Evolutionary conservation across 352 stramenopile species (phyloP).

Genomic region (Globisporangium nagaii): DNA sequence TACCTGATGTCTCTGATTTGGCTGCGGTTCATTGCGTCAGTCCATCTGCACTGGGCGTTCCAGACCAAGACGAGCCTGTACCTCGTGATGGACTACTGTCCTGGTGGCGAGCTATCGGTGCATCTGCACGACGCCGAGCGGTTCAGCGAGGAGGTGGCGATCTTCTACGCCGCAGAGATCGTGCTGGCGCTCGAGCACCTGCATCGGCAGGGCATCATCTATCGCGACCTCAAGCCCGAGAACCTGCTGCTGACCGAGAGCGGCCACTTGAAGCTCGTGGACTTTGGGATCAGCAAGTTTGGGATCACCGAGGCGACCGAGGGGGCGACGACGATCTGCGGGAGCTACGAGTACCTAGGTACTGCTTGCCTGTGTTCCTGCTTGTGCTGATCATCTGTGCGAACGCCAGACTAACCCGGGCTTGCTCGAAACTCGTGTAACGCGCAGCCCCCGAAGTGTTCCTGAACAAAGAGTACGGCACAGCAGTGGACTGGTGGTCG

Average conservation of each 20-base stretch:
- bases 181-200: slow-evolving; percentile 74
- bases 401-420: no score
- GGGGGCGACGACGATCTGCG: slow-evolving; percentile 61
- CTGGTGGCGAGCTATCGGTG: slow-evolving; percentile 58
- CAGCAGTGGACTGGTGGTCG: slow-evolving; percentile 77
- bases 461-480: slow-evolving; percentile 57
- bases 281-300: slow-evolving; percentile 85
- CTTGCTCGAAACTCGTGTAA: background rate
- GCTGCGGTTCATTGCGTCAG: slow-evolving; percentile 15
- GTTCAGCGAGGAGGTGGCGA: slow-evolving; percentile 49
- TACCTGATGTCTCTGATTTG: background rate
- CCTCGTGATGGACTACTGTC: slow-evolving; percentile 82
- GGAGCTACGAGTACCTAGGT: slow-evolving; percentile 83
- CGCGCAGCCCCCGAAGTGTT: slow-evolving; percentile 65
- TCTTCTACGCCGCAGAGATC: slow-evolving; percentile 72
- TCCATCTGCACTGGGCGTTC: slow-evolving; percentile 79
- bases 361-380: slow-evolving; percentile 1
- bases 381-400: slow-evolving; percentile 1
- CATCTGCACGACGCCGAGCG: slow-evolving; percentile 39
- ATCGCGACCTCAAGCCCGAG: slow-evolving; percentile 79
- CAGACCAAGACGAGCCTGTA: slow-evolving; percentile 57
- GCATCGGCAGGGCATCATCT: slow-evolving; percentile 79
- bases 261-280: slow-evolving; percentile 73
- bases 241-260: slow-evolving; percentile 62
- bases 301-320: slow-evolving; percentile 60